These are phyloP conservation scores for Pleurotus djamor DNA, from an alignment of 768 basidiomycete genomes.

Conservation along the genomic window DNA sequence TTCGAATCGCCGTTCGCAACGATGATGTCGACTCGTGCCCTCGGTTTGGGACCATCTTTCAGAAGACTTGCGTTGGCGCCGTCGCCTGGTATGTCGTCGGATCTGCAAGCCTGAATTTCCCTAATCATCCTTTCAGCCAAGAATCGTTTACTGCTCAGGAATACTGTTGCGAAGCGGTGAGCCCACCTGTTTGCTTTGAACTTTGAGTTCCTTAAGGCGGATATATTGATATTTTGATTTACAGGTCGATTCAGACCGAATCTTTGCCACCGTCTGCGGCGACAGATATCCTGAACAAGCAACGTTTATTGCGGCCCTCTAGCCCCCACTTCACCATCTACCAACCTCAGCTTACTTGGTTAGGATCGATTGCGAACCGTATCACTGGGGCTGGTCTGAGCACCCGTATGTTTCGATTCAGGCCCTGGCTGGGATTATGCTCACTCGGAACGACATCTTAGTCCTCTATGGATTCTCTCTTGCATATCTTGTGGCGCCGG, in stretches of 20 bases:
- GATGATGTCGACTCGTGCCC: slow-evolving; percentile 47
- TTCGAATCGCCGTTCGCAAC: neutral
- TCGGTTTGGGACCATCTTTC: slow-evolving; percentile 58
- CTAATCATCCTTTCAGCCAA: slow-evolving; percentile 26
- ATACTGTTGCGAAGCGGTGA: slow-evolving; percentile 41
- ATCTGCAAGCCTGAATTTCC: neutral
- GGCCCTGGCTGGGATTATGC: neutral
- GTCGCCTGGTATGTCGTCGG: slow-evolving; percentile 26
- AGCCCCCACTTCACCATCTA: slow-evolving; percentile 98
- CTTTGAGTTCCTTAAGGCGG: neutral
- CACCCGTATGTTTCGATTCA: slow-evolving; percentile 47
- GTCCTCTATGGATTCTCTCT: slow-evolving; percentile 89
- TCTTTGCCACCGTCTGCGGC: slow-evolving; percentile 60
- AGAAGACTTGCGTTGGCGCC: slow-evolving; percentile 46
- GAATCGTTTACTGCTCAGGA: slow-evolving; percentile 38
- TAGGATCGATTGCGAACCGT: slow-evolving; percentile 84
- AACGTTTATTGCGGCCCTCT: slow-evolving; percentile 85
- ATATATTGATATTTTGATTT: neutral
- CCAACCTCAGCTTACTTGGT: slow-evolving; percentile 91
- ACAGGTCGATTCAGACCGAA: slow-evolving; percentile 60
- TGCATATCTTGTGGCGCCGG: slow-evolving; percentile 81
- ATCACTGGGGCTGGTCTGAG: slow-evolving; percentile 81
- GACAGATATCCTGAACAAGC: slow-evolving; percentile 74
- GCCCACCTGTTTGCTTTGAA: neutral
- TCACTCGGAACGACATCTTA: slow-evolving; percentile 22